These are phyloP conservation scores for Hirschfeldia incana DNA, from an alignment of 345 rosid genomes.

Conservation along the genomic window DNA sequence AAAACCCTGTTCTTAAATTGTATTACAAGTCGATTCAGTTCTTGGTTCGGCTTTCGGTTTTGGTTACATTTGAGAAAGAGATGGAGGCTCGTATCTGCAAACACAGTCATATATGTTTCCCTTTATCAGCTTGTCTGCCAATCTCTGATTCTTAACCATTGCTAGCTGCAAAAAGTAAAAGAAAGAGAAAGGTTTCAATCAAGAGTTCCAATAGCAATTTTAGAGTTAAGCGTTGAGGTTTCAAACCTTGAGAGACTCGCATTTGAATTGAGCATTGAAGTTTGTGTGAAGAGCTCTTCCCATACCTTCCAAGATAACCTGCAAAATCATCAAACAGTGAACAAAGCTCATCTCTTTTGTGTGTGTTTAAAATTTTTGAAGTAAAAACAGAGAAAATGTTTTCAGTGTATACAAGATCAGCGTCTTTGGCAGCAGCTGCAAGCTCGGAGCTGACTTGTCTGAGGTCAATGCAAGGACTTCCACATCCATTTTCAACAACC, in stretches of 20 bases:
- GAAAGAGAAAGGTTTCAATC: background rate
- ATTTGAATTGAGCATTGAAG: conserved; percentile 73
- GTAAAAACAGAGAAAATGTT: background rate
- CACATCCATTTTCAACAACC: conserved; percentile 99
- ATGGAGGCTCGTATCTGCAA: conserved; percentile 80
- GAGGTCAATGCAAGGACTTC: conserved; percentile 97
- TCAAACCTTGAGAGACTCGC: conserved; percentile 86
- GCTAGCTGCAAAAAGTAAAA: conserved; percentile 65
- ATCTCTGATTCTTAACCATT: conserved; percentile 98
- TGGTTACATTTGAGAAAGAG: conserved; percentile 19
- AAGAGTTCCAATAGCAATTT: background rate
- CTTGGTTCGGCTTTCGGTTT: background rate
- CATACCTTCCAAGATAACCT: conserved; percentile 98
- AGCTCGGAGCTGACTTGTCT: conserved; percentile 99
- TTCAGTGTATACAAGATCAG: conserved; percentile 73
- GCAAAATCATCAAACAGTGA: conserved; percentile 30
- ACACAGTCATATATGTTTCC: conserved; percentile 93
- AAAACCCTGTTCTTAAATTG: background rate
- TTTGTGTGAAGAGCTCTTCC: conserved; percentile 97
- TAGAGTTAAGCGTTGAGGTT: background rate
- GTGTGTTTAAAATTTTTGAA: background rate
- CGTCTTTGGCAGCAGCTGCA: conserved; percentile 89
- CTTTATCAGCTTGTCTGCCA: conserved; percentile 80
- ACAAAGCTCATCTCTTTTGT: background rate
- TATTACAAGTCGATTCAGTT: background rate